Evolutionary conservation across 371 early-diverging fungal species (phyloP), one percentile per base, ranked within the genome.

Genomic region (Syncephalastrum racemosum): DNA sequence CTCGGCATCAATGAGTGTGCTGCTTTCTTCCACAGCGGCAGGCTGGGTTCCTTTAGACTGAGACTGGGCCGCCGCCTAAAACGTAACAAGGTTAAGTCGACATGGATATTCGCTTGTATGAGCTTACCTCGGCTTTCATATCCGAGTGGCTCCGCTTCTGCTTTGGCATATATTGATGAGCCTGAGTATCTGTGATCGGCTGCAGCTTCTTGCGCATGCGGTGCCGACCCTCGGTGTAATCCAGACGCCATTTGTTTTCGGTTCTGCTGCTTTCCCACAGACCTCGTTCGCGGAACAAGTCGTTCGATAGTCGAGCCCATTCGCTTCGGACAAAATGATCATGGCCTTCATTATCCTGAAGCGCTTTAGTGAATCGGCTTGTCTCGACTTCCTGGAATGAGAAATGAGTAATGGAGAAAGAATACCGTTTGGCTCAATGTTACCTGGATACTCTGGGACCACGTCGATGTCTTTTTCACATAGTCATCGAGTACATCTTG

Each of bases 191-290:
- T 2, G 51, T 16, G 1, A 71, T 58, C 15, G 52, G 50, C 40
- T 79, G 74, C 22, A 87, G 55, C 51, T 80, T 75, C 48, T 80
- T 83, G 15, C 87, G 71, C 80, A 84, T 87, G 19, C 87, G 68
- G 23, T 80, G 71, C 4, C 75, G 71, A 2, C 82, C 89, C 64
- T 91, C 91, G 5, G 88, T 89, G 51, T 87, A 84, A 64, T 91
- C 91, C 10, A 91, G 64, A 54, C 85, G 75, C 91, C 90, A 90
- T 52, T 80, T 80, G 0, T 70, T 50, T 31, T 63, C 55, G 13
- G 19, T 36, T 3, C 75, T 65, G 1, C 53, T 53, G 45, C 66
- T 66, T 0, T 85, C 87, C 88, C 89, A 88, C 19, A 90, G 62
- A 1, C 87, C 83, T 13, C 86, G 79, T 53, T 89, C 89, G 5